Evolutionary conservation across 2,329 filamentous ascomycete genomes (phyloP).

Genomic region (Coleophoma eucalyptorum): DNA sequence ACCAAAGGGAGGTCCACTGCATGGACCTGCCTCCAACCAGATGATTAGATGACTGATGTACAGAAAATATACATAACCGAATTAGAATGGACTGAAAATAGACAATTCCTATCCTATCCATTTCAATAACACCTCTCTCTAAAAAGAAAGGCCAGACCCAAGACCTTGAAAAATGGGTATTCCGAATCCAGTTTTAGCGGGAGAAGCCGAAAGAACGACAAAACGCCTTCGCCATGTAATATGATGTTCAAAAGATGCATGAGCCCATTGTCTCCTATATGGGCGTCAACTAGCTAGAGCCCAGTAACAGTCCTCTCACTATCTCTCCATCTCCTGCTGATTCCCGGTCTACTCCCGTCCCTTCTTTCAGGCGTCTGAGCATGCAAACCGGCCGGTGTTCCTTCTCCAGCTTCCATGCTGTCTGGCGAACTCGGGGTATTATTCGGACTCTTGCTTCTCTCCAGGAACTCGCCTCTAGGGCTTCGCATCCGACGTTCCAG

Average conservation of each 20-base stretch:
- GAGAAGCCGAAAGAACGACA: neutral
- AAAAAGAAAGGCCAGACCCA: no score
- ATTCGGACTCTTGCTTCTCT: neutral
- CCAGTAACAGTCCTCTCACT: conserved; percentile 13
- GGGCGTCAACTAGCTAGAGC: neutral
- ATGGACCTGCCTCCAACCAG: no score
- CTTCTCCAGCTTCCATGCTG: neutral
- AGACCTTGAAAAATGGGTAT: no score
- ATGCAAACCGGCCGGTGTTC: neutral
- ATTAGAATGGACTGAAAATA: no score
- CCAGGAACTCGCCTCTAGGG: neutral
- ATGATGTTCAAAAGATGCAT: neutral
- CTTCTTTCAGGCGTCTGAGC: neutral
- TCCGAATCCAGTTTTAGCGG: no score
- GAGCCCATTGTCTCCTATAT: neutral
- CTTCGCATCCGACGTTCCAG: conserved; percentile 31
- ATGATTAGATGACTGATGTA: no score
- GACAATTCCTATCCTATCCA: no score
- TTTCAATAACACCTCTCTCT: no score
- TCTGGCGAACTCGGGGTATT: conserved; percentile 2
- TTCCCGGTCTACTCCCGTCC: conserved; percentile 4
- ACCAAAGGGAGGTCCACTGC: no score
- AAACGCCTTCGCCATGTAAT: neutral
- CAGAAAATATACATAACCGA: no score
- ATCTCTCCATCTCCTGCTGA: conserved; percentile 10